These are phyloP conservation scores for Phytophthora capsici DNA, from an alignment of 352 stramenopile genomes.

Conservation along the genomic window DNA sequence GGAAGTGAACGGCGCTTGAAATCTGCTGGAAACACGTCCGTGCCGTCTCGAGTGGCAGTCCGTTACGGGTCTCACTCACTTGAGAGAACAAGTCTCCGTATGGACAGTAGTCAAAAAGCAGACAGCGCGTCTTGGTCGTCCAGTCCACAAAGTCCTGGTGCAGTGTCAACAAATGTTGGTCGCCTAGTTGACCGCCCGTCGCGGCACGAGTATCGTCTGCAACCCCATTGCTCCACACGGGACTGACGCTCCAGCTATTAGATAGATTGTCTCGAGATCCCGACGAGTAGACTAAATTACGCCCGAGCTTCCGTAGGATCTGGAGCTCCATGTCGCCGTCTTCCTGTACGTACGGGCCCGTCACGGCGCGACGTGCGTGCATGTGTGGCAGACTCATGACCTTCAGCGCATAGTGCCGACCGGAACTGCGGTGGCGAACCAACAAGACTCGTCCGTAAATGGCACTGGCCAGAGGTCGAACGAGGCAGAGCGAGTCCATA, in stretches of 20 bases:
- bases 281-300: conserved; percentile 31
- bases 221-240: conserved; percentile 31
- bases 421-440: conserved; percentile 41
- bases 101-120: conserved; percentile 72
- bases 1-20: conserved; percentile 47
- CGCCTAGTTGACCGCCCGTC: conserved; percentile 11
- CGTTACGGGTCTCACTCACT: conserved; percentile 8
- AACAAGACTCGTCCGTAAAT: conserved; percentile 66
- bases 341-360: conserved; percentile 47
- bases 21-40: conserved; percentile 58
- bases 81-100: conserved; percentile 67
- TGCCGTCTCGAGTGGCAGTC: conserved; percentile 36
- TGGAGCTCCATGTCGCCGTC: conserved; percentile 53
- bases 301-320: conserved; percentile 49
- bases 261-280: background rate
- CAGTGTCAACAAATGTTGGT: conserved; percentile 47
- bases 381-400: conserved; percentile 73
- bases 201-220: background rate
- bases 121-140: conserved; percentile 48
- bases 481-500: conserved; percentile 57
- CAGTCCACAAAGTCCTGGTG: conserved; percentile 62
- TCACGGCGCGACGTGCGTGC: conserved; percentile 45
- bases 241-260: conserved; percentile 35
- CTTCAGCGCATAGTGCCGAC: conserved; percentile 58
- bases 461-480: conserved; percentile 51